Evolutionary conservation across 345 rosid genomes (phyloP), one percentile per base, ranked within the genome.

Genomic region (Brassica nigra): DNA sequence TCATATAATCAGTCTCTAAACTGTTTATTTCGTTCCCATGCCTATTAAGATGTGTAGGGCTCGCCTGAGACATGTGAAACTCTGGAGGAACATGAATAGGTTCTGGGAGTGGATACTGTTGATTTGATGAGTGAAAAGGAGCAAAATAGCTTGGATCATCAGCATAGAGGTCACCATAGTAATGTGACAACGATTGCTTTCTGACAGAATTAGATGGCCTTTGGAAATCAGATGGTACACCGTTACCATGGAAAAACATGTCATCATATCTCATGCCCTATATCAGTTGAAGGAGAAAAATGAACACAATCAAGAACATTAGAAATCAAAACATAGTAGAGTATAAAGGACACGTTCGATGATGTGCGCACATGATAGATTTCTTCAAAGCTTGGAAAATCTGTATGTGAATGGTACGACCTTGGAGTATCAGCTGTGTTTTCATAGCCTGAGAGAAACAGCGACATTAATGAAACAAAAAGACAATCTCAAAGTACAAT

Each of bases 241-340:
- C 82, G 81, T 82, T 66, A 64, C 85, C 85, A 85, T 80, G 77
- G 69, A 78, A 76, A 72, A 67, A 49, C 76, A 70, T 71, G 57
- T 85, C 87, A 33, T 85, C 88, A 66, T 65, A 73, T 78, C 10
- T 23, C 67, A 83, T 64, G 49, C 80, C 88, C 89, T 90, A 44
- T 15, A 70, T 54, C 42, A 14, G 66, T 57, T 23, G 52, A 79
- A 67, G 23, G 15, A 28, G 70, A 57, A 57, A 7, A 33, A 59
- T 68, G 74, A 66, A n/a, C 52, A 71, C 66, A 75, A 37, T 69
- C 61, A 31, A 18, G 37, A 70, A 69, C 49, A 80, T 1, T 3
- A 49, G 42, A 18, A 23, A 42, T 73, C 37, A 70, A 55, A 8
- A 83, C 4, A 5, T 63, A 73, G 73, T 66, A 57, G 34, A 7